Conservation (phyloP, 2,329 filamentous ascomycete genomes). For the Neurospora sp. region DNA sequence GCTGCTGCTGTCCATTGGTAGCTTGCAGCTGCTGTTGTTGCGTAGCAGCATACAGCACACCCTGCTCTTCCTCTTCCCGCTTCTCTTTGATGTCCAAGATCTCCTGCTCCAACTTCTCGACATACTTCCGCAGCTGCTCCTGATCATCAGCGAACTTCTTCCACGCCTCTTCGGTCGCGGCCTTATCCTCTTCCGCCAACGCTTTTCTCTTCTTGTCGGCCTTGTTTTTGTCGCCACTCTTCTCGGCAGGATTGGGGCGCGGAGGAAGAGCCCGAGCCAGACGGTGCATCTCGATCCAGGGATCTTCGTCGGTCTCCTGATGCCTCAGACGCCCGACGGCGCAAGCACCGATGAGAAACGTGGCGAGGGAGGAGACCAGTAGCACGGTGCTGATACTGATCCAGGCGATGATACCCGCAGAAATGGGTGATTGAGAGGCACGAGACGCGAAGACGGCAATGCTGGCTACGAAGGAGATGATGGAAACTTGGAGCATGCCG, state of each 20-base stretch:
- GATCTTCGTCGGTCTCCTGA: constrained; percentile 4
- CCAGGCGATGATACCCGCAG: constrained; percentile 6
- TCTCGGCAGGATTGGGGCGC: constrained; percentile 10
- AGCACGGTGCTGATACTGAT: constrained; percentile 7
- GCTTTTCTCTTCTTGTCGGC: neutral
- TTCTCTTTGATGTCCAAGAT: constrained; percentile 11
- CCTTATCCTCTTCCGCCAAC: neutral
- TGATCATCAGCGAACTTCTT: constrained; percentile 16
- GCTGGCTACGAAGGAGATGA: constrained; percentile 9
- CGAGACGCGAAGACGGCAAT: constrained; percentile 4
- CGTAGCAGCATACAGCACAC: neutral
- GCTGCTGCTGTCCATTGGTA: neutral
- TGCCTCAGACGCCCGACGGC: constrained; percentile 5
- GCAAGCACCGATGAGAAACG: constrained; percentile 1
- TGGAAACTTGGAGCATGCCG: constrained; percentile 5
- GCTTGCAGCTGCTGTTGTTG: neutral
- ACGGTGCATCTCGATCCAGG: constrained; percentile 14
- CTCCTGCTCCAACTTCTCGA: constrained; percentile 17
- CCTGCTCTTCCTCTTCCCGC: neutral
- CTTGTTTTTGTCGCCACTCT: constrained; percentile 4
- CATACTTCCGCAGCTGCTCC: constrained; percentile 16
- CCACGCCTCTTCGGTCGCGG: constrained; percentile 13
- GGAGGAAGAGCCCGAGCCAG: constrained; percentile 12
- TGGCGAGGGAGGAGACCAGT: constrained; percentile 1
- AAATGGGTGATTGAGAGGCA: neutral